Conservation (phyloP, 192 early-diverging fungal species). For the Kappamyces sp. region DNA sequence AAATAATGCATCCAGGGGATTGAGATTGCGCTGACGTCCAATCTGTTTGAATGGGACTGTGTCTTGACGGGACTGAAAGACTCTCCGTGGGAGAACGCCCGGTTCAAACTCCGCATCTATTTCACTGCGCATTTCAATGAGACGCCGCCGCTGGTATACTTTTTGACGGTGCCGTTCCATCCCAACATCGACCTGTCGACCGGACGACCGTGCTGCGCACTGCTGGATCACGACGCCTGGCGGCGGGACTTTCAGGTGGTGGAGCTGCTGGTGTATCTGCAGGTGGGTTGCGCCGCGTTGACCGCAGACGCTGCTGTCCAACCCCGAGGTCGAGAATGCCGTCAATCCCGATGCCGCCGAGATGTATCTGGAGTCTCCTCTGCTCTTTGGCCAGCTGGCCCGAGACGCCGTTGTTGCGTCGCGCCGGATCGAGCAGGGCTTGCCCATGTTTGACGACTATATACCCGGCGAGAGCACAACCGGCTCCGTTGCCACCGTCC, state of each 20-base stretch:
- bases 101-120: slow-evolving; percentile 35
- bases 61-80: slow-evolving; percentile 35
- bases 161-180: slow-evolving; percentile 52
- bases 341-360: slow-evolving; percentile 40
- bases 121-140: slow-evolving; percentile 44
- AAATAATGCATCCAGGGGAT: slow-evolving; percentile 29
- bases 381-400: slow-evolving; percentile 43
- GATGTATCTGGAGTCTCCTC: slow-evolving; percentile 31
- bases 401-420: slow-evolving; percentile 46
- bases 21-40: not conserved
- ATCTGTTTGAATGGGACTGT: slow-evolving; percentile 40
- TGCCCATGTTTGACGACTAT: slow-evolving; percentile 7
- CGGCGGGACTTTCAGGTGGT: slow-evolving; percentile 26
- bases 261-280: slow-evolving; percentile 28
- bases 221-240: slow-evolving; percentile 37
- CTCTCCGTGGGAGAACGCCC: slow-evolving; percentile 42
- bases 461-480: slow-evolving; percentile 5
- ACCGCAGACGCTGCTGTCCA: slow-evolving; percentile 30
- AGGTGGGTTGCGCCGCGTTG: slow-evolving; percentile 21
- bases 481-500: slow-evolving; percentile 1
- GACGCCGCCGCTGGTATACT: slow-evolving; percentile 38
- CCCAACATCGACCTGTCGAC: slow-evolving; percentile 46
- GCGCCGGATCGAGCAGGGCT: slow-evolving; percentile 29
- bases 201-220: slow-evolving; percentile 32
- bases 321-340: slow-evolving; percentile 35